A percentile compares a stretch with the other conserved stretches of the same genome.
Conservation (phyloP, 345 rosid species). For the Eucalyptus albens region DNA sequence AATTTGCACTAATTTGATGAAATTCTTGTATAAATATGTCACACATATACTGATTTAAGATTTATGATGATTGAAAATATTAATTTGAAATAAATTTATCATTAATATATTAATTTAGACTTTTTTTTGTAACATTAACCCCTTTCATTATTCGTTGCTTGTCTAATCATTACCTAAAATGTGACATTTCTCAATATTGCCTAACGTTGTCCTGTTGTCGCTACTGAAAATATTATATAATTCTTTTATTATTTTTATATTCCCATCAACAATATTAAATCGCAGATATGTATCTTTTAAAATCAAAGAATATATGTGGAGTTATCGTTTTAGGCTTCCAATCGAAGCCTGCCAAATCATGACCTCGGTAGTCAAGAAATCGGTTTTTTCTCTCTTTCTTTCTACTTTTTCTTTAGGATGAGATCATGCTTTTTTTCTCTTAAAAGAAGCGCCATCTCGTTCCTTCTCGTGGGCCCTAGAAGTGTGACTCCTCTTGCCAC, state of each 20-base stretch:
- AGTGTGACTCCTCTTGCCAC: not conserved
- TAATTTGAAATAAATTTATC: rapidly evolving
- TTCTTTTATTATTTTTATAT: not conserved
- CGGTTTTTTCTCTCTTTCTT: not conserved
- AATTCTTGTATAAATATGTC: too few relatives aligned
- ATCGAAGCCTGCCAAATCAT: not conserved
- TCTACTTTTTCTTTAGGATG: not conserved
- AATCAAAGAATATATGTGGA: not conserved
- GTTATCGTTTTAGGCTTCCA: not conserved
- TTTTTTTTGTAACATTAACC: too few relatives aligned
- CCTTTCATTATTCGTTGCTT: not conserved
- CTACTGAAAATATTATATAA: not conserved
- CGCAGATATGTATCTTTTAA: not conserved
- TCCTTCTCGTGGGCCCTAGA: not conserved
- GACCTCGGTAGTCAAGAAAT: not conserved
- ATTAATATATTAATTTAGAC: too few relatives aligned
- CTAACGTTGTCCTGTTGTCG: too few relatives aligned
- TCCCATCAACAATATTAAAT: not conserved
- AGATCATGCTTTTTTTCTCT: not conserved
- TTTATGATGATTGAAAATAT: too few relatives aligned
- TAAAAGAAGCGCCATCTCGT: not conserved
- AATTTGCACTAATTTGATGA: too few relatives aligned
- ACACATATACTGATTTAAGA: rapidly evolving
- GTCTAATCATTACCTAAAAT: not conserved
- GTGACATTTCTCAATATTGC: not conserved